Base-by-base conservation (phyloP, 2,329 filamentous ascomycete genomes). In the Calonectria honghensis region DNA sequence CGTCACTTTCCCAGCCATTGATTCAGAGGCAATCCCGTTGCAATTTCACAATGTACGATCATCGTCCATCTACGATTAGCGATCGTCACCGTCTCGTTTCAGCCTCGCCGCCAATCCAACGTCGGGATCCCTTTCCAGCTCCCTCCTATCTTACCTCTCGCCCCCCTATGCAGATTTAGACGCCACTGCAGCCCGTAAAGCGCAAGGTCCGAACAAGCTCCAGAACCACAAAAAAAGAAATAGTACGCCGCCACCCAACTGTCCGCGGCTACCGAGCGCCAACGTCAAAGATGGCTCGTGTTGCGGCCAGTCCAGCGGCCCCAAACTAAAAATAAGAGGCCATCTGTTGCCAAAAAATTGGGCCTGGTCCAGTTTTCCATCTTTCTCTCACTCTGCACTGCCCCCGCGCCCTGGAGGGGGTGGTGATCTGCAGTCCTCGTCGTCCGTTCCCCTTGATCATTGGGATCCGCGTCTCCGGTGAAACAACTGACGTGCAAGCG, bases 401-500 rank as follows among this genome's bases (percentile, higher is more conserved):
- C 72, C 67, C 67, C 67, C 45, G 32, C 35, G 37, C 50, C 61
- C 35, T 35, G 61, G 32, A 41, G 57, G 57, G 61, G 11, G 37
- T 48, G 24, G 39, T n/a, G 68, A 70, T 70, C 68, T 64, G 45
- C 68, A 48, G 39, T 50, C 41, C 16, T 45, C 50, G 31, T 54
- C 64, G 63, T 29, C 63, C 48, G 51, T 61, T 45, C 57, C 59
- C 71, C 41, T 52, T 69, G 31, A 65, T 70, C 51, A 73, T 70
- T 67, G 45, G 59, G 61, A 73, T 73, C 72, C 67, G 72, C 67
- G 54, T 54, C 61, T 54, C 45, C 41, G 37, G 41, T 73, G 72
- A 73, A 73, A 73, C 72, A 66, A 64, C 48, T 61, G 68, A 61
- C 67, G 63, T 68, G 72, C 41, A 41, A 70, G 50, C 32, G 37